phyloP scores from a whole-genome alignment of 2,329 filamentous ascomycete genomes.

The Bertia moriformis region DNA sequence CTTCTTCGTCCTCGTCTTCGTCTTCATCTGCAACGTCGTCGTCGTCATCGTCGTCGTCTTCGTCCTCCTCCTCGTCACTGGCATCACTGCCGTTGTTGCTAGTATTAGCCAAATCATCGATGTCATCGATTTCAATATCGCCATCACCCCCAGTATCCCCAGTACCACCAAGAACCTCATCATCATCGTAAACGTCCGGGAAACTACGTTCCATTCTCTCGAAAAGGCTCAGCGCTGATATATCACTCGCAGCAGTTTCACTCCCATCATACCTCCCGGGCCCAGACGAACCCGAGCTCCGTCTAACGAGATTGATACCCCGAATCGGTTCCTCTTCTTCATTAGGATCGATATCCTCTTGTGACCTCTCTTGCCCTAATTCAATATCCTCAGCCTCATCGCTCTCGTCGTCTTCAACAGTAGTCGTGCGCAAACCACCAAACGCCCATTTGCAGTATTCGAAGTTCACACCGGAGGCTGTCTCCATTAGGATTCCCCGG shows the following conservation, averaged over 20 bases:
- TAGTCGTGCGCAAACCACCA: conserved; percentile 26
- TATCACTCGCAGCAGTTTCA: neutral
- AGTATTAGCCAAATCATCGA: no score
- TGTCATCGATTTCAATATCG: no score
- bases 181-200: no score
- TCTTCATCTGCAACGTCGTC: conserved; percentile 12
- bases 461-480: conserved; percentile 37
- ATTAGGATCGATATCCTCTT: conserved; percentile 6
- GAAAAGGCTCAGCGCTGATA: no score
- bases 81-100: neutral
- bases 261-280: neutral
- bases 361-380: conserved; percentile 3
- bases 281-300: neutral
- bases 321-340: conserved; percentile 4
- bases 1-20: conserved; percentile 12
- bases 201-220: no score
- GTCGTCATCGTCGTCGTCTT: conserved; percentile 8
- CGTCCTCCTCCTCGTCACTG: neutral
- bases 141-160: no score
- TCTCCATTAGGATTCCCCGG: conserved; percentile 41
- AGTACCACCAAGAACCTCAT: no score
- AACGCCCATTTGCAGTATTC: conserved; percentile 43
- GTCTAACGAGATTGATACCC: neutral
- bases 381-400: conserved; percentile 4
- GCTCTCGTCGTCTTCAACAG: conserved; percentile 3